Evolutionary conservation across 495 filamentous ascomycete species (phyloP), one percentile per base, ranked within the genome.

Genomic region (Aspergillus saccharolyticus): DNA sequence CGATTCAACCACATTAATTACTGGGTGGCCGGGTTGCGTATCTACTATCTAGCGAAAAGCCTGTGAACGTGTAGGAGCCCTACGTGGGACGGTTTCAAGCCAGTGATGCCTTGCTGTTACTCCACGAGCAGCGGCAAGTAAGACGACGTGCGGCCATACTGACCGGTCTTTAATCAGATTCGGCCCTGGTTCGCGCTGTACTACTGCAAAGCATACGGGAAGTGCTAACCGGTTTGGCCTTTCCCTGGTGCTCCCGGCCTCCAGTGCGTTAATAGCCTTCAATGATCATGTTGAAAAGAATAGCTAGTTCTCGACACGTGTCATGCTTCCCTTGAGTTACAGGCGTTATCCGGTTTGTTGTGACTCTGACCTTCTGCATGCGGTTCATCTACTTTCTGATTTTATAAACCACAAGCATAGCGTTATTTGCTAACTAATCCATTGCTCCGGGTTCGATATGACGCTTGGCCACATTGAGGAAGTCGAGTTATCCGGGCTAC

Each of bases 261-360:
- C 24, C 15, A 28, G 47, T 28, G 15, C n/a, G 22, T 25, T 16
- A 21, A 28, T 22, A 49, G 46, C 46, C 46, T 25, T 49, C 46
- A 49, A 24, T 24, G 25, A 24, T 49, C 20, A 20, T 21, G n/a
- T 49, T 20, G 46, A 21, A 16, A 21, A 25, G 22, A 50, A 28
- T 17, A 25, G 28, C 47, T 24, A 18, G 16, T 50, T 50, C 47
- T 33, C 46, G 47, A 50, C 47, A 50, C 47, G 47, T 50, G 47
- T 50, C 47, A 30, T 19, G 22, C 47, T 50, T 28, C 16, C n/a
- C 17, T 19, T 50, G 28, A 4, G 4, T 16, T 39, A 39, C 7
- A 39, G 33, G 7, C 33, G 2, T 39, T 12, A 39, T 10, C 33
- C 33, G 33, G 33, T 39, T 39, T 5, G 33, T 12, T 39, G 33